A percentile compares a stretch with the other conserved stretches of the same genome.
These are phyloP conservation scores for Xerocomellus intermedius DNA, from an alignment of 768 basidiomycete genomes.

Conservation along the genomic window DNA sequence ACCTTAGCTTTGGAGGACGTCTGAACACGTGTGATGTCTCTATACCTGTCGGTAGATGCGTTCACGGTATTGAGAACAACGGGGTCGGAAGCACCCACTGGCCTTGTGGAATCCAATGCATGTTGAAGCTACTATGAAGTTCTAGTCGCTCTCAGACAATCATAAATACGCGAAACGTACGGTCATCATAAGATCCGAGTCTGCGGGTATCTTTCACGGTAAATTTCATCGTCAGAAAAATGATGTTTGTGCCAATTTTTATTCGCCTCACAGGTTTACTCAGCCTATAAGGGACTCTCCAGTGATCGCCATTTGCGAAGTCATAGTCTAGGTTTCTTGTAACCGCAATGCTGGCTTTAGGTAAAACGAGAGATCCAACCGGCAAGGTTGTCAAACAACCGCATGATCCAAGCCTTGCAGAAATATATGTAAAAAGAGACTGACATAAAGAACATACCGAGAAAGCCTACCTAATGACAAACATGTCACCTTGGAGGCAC, in stretches of 20 bases:
- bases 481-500: conserved; percentile 61
- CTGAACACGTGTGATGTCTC: background rate
- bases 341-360: conserved; percentile 64
- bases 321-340: conserved; percentile 77
- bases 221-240: conserved; percentile 2
- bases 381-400: conserved; percentile 66
- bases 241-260: background rate
- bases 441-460: background rate
- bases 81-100: conserved; percentile 32
- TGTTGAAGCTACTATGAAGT: conserved; percentile 41
- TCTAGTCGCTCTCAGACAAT: conserved; percentile 3
- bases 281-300: conserved; percentile 55
- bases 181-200: conserved; percentile 47
- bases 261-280: conserved; percentile 55
- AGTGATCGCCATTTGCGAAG: conserved; percentile 47
- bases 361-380: conserved; percentile 76
- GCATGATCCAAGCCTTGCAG: conserved; percentile 73
- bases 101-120: conserved; percentile 45
- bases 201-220: conserved; percentile 52
- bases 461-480: conserved; percentile 44
- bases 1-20: conserved; percentile 7
- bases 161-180: conserved; percentile 35
- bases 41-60: conserved; percentile 80
- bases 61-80: conserved; percentile 53
- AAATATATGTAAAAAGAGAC: background rate